Base-by-base conservation (phyloP, 2,329 filamentous ascomycete genomes). In the Alternaria triticimaculans region DNA sequence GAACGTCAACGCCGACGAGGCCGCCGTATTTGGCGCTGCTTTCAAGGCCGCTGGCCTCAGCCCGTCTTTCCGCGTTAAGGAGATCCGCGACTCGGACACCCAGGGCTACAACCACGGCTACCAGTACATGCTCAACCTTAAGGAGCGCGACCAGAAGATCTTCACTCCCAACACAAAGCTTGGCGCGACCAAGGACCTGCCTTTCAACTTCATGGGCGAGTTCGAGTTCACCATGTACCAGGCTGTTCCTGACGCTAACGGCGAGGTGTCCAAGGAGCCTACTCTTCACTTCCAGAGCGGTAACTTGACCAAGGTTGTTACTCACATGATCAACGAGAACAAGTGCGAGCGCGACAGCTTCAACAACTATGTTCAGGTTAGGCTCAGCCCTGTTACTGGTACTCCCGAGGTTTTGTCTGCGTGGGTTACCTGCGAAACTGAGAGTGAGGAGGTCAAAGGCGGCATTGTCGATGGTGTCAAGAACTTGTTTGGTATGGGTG, bases 1-100 rank as follows among this genome's bases (percentile, higher is more conserved):
- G 76, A 99, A 96, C 73, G 96, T 99, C 77, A 99, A 99, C 82
- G 92, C 95, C 11, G 96, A 99, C 75, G 96, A 99, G 82, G 92
- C 96, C 23, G 96, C 96, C 55, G 96, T 97, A 10, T 97, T 98
- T 80, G 96, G 96, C 72, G 95, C 96, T 59, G 94, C 92, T 26
- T 98, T 99, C 86, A 93, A 94, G 77, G 96, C 93, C 55, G 96
- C 96, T 56, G 89, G 93, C 72, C 86, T 99, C 62, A 97, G 93
- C 82, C 94, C 95, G 44, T 95, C 92, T 78, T 99, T 99, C 89
- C 91, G 94, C 65, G 96, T 99, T 77, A 99, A 98, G 86, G 96
- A 98, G 77, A 99, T 99, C 69, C 87, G 92, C 63, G 88, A 92
- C 55, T 87, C 85, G n/a, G 96, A 99, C 73, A 88, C 87, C 21